phyloP scores from a whole-genome alignment of 441 rosid genomes.

The Rhodomyrtus psidioides region DNA sequence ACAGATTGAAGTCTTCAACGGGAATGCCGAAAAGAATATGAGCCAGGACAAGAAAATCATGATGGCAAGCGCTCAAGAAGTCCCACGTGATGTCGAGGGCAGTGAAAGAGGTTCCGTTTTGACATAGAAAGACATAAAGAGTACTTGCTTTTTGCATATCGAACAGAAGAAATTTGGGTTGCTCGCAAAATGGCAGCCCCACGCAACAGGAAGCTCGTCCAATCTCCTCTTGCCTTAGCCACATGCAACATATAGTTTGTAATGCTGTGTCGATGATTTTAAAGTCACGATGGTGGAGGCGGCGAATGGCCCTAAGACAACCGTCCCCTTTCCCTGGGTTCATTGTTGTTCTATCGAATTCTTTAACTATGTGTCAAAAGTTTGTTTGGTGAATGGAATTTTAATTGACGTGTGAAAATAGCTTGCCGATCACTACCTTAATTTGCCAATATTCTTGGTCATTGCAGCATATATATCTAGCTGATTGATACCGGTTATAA shows the following conservation, averaged over 20 bases:
- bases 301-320: neutral
- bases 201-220: constrained; percentile 94
- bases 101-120: too few relatives aligned
- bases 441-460: neutral
- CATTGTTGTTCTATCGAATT: neutral
- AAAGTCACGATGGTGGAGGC: constrained; percentile 5
- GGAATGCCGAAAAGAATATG: too few relatives aligned
- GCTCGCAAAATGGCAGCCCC: constrained; percentile 85
- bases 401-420: neutral
- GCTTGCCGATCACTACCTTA: too few relatives aligned
- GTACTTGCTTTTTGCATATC: too few relatives aligned
- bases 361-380: neutral
- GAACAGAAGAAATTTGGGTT: constrained; percentile 85
- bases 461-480: neutral
- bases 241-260: too few relatives aligned
- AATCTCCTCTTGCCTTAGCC: constrained; percentile 62
- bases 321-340: neutral
- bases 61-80: too few relatives aligned
- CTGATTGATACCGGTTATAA: neutral
- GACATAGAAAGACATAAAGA: too few relatives aligned
- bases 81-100: too few relatives aligned
- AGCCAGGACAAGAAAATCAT: too few relatives aligned
- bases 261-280: constrained; percentile 32
- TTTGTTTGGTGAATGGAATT: neutral
- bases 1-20: too few relatives aligned